Base-by-base conservation (phyloP, 1,139 yeast species). In the Hyphopichia burtonii region DNA sequence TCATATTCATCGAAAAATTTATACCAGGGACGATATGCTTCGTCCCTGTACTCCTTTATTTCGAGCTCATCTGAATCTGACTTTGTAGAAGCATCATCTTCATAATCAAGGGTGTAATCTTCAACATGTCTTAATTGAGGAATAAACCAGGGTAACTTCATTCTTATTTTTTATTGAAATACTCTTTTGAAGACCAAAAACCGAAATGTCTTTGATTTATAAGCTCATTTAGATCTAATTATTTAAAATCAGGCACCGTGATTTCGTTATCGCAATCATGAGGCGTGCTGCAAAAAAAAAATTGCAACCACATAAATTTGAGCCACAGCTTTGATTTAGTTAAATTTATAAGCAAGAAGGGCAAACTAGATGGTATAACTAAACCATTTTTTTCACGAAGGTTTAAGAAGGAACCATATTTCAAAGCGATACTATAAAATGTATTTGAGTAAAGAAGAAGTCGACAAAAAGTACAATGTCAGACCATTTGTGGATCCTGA, bases 401-500 rank as follows among this genome's bases (percentile, higher is more conserved):
- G n/a, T n/a, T n/a, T n/a, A n/a, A n/a, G 7, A 25, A 25, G n/a
- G n/a, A 10, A 5, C 28, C 28, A 6, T 6, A 5, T 20, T 20
- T 6, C 8, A 6, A 20, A 20, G 23, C 23, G 23, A 20, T 8
- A 20, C 28, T 25, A 7, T 3, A 25, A 11, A 5, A 30, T 30
- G 32, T n/a, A 16, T n/a, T 30, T 30, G 4, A 30, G n/a, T 10
- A 30, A n/a, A 43, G 45, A 51, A 48, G 52, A 58, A 53, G 47
- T 60, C 14, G 65, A 60, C 37, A 43, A 41, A 23, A 63, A 60
- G 44, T 63, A 65, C 46, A 60, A 61, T 34, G 48, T 71, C 22
- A 52, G 66, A 38, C 69, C 70, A 1, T 69, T 71, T 46, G 43
- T 44, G 3, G 73, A 67, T 36, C 61, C 64, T 4, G 56, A 59